Percentiles rank a stretch among this genome's conserved stretches.
phyloP scores from a whole-genome alignment of 2,329 filamentous ascomycete species.

The Aureobasidium pullulans region DNA sequence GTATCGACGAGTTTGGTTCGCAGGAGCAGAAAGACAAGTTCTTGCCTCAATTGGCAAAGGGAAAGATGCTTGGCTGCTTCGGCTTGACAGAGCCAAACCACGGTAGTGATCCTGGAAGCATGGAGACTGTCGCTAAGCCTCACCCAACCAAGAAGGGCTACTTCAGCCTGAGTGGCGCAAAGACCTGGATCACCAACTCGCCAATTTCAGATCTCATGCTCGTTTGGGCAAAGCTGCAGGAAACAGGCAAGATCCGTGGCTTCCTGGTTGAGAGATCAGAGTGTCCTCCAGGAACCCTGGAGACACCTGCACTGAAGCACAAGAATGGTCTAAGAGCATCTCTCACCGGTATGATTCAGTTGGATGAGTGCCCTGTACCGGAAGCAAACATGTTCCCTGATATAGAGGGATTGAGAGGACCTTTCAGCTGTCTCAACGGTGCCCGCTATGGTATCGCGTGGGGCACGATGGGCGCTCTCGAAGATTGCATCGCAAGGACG shows the following conservation, averaged over 20 bases:
- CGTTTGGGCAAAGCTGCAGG: slow-evolving; percentile 88
- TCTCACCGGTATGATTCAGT: slow-evolving; percentile 95
- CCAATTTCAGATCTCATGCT: slow-evolving; percentile 79
- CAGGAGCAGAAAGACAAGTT: slow-evolving; percentile 80
- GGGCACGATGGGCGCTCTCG: slow-evolving; percentile 86
- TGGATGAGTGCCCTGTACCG: slow-evolving; percentile 83
- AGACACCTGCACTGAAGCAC: slow-evolving; percentile 87
- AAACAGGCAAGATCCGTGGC: slow-evolving; percentile 87
- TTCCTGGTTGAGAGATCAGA: slow-evolving; percentile 82
- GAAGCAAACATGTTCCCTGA: slow-evolving; percentile 90
- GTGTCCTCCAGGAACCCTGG: slow-evolving; percentile 80
- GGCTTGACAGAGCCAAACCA: slow-evolving; percentile 90
- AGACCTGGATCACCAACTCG: slow-evolving; percentile 95
- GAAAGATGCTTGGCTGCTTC: slow-evolving; percentile 76
- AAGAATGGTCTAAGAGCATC: slow-evolving; percentile 92
- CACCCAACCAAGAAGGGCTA: slow-evolving; percentile 80
- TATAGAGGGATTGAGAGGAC: slow-evolving; percentile 77
- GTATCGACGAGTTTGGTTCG: slow-evolving; percentile 81
- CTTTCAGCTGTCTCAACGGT: slow-evolving; percentile 90
- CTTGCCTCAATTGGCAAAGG: slow-evolving; percentile 72
- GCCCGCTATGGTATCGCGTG: slow-evolving; percentile 90
- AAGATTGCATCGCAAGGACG: slow-evolving; percentile 78
- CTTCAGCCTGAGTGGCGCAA: slow-evolving; percentile 69
- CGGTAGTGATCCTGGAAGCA: slow-evolving; percentile 81
- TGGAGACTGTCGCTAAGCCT: slow-evolving; percentile 80